Evolutionary conservation across 2,329 filamentous ascomycete species (phyloP), one percentile per base, ranked within the genome.

Genomic region (Alternaria conjuncta): DNA sequence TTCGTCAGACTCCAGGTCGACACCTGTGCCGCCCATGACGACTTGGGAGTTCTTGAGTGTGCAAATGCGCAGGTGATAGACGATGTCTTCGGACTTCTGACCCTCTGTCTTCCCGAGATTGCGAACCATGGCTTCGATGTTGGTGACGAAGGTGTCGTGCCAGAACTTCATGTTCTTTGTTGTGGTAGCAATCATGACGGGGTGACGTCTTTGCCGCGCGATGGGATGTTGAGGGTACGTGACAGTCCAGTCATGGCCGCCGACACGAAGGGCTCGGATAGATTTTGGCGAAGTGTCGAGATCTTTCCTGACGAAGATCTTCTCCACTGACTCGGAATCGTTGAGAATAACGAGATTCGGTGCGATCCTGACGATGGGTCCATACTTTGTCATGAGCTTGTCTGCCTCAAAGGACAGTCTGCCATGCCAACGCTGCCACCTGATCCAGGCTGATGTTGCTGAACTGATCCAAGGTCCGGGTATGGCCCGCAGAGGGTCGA

Each of bases 341-440:
- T 70, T 71, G 15, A 70, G 23, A 12, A 70, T 65, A 13, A 71
- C 68, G 10, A 71, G 60, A n/a, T 68, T 66, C 5, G 67, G 69
- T 13, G 61, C 63, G 36, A 71, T 70, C n/a, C 69, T 59, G 28
- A 71, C 69, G 4, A 71, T 67, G 5, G 69, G 60, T 7, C 69
- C 67, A 20, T 71, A 66, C 46, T 61, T 61, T 7, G 67, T 50
- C 60, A 71, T 66, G 9, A 70, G 67, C 46, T 64, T 65, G 51
- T 71, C 69, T 5, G 67, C 69, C 49, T 68, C 63, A 15, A 71
- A 68, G 7, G 67, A 71, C 15, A 70, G 54, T 32, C 57, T 32
- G 32, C 69, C 67, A 47, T 71, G 61, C 69, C 67, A 71, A 60
- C 65, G 66, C 41, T 70, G 69, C 69, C 64, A 71, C 5, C 69